Base-by-base conservation (phyloP, 257 asterid genomes). In the Plantago major region DNA sequence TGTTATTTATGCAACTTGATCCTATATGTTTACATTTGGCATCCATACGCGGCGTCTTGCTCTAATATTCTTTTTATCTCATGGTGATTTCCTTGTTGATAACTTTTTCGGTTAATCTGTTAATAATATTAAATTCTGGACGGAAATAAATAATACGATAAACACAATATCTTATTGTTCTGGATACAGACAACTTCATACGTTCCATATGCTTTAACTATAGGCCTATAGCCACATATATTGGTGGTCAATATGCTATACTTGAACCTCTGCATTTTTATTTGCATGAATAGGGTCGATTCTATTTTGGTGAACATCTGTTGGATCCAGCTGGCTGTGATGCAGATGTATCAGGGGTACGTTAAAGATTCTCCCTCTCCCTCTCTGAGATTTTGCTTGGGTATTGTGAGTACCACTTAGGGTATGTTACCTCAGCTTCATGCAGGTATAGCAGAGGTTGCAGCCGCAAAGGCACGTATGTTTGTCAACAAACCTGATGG, bases 391-490 rank as follows among this genome's bases (percentile, higher is more conserved):
- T 66, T 45, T 61, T 9, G 46, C 43, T 63, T 76, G 49, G 53
- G 67, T 64, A 17, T 52, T 52, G 47, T 62, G 72, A 64, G 63
- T 53, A 46, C 45, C 17, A 66, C 78, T 73, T 68, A 64, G 60
- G 47, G 58, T 69, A 60, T 71, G 76, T 67, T 68, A 68, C 73
- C 77, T 76, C 94, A 93, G 99, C 67, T 89, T 89, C 99, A 93
- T 78, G 89, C 95, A 64, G 95, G 86, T 69, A 80, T 93, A 74
- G 97, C 99, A 37, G 99, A 93, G 75, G 99, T 93, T 51, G 99
- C 99, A 33, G 99, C 99, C 26, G 99, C 99, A 19, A 93, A 93
- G 83, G 95, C 99, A 12, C 86, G 99, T 64, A 93, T 93, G 99
- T 93, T 93, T 73, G 62, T 83, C 50, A 87, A 89, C 83, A 89